phyloP scores from a whole-genome alignment of 2,329 filamentous ascomycete species.

The Blumeriella jaapii region DNA sequence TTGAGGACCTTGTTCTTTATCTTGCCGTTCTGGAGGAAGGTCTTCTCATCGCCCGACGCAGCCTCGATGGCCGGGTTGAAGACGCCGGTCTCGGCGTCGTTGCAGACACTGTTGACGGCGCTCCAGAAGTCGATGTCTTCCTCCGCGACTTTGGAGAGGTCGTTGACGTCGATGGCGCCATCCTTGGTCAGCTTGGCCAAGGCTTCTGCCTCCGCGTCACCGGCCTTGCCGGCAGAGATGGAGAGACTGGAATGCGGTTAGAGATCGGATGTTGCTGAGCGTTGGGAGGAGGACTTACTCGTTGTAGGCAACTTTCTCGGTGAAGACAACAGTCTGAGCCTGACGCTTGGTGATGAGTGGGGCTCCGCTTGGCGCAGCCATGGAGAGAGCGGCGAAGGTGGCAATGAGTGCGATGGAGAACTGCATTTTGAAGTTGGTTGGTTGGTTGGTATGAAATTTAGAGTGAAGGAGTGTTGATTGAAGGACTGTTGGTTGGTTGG shows the following conservation, averaged over 20 bases:
- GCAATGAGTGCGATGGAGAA: conserved; percentile 4
- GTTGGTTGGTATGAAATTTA: conserved; percentile 2
- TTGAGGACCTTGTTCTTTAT: conserved; percentile 43
- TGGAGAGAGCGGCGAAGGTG: conserved; percentile 6
- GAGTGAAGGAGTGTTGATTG: not conserved
- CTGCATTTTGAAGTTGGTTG: conserved; percentile 6
- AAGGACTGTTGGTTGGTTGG: conserved; percentile 1
- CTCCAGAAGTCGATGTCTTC: conserved; percentile 12
- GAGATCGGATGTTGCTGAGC: not conserved
- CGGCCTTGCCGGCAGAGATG: conserved; percentile 38
- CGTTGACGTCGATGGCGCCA: conserved; percentile 7
- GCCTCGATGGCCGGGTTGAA: conserved; percentile 42
- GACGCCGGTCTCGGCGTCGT: conserved; percentile 30
- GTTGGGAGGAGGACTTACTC: not conserved
- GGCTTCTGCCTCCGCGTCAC: conserved; percentile 41
- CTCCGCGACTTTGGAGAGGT: conserved; percentile 9
- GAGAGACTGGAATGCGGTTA: conserved; percentile 29
- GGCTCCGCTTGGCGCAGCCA: conserved; percentile 5
- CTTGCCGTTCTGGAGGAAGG: conserved; percentile 43
- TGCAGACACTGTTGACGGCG: conserved; percentile 21
- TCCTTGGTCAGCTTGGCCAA: conserved; percentile 7
- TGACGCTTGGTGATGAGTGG: conserved; percentile 4
- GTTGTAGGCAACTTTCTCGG: conserved; percentile 8
- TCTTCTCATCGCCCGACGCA: conserved; percentile 28
- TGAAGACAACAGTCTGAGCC: no score